Evolutionary conservation across 306 rosid species (phyloP), one percentile per base, ranked within the genome.

Genomic region (Corylus americana): DNA sequence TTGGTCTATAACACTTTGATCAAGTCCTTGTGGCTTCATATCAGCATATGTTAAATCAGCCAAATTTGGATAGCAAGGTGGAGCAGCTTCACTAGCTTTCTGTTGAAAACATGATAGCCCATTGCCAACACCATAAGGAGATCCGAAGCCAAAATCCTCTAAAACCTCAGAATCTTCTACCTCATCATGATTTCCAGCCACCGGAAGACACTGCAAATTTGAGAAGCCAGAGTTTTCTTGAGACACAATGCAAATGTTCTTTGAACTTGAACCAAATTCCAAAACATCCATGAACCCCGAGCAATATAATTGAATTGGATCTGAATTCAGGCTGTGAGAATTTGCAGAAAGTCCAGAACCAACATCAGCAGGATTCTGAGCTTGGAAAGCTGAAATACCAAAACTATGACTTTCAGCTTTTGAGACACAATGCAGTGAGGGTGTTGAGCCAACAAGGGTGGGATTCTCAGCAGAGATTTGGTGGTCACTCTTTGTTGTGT

Each of bases 81-180:
- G 74, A 45, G 71, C 82, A 72, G 82, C 79, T 42, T 77, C 87
- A 78, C 78, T 73, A 25, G 72, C 37, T 84, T 76, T 86, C 72
- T 78, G 88, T 68, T 77, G 83, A 47, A 73, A 87, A 25, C 77
- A 71, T 22, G 25, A 22, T 79, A 82, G 25, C 35, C 79, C 82
- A 77, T 63, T 87, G 54, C 47, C 63, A 25, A 76, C 61, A 72
- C 88, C 92, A 77, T 61, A 66, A 70, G 89, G 85, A 77, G 74
- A 44, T 77, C 84, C 93, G 75, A 83, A 87, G 4, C 88, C 89
- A 59, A 83, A 88, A 64, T 90, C 92, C 87, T 81, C 78, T 16
- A 78, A 79, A 20, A 58, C 48, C 12, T 85, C 87, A 18, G 37
- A 61, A 63, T 82, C 84, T 77, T 84, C 87, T 35, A 49, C 70